Evolutionary conservation across 2,329 filamentous ascomycete species (phyloP), one percentile per base, ranked within the genome.

Genomic region (Exophiala spinifera): DNA sequence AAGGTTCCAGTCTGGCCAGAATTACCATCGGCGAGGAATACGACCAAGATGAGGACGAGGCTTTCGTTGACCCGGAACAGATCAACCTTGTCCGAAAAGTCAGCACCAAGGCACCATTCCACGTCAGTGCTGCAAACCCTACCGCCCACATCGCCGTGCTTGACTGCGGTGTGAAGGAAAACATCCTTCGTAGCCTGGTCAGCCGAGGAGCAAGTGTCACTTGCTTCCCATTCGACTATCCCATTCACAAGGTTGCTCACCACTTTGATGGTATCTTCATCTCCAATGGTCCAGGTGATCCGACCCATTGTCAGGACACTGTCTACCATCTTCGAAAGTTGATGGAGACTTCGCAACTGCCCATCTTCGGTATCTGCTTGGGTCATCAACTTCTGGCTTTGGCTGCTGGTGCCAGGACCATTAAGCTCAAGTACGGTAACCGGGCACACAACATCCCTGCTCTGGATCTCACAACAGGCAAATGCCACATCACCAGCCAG

Each of bases 371-470:
- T 66, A 97, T 99, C 69, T 99, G 94, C 72, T 84, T 99, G 63
- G 94, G 94, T 62, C 94, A 99, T 76, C 94, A 99, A 80, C 85
- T 99, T 49, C 81, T 99, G 55, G 92, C 91, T 61, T 83, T 96
- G 64, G 91, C 94, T 46, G 82, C 88, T 56, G 94, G 94, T 61
- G 94, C 89, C 51, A 82, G 84, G 66, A 97, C 94, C 59, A 87
- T 95, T 76, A 97, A 97, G 83, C 84, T 99, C 75, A 97, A 97
- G 83, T 99, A 96, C 74, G 94, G 94, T 69, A 99, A 99, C 82
- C 88, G 94, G 65, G 94, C 91, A 15, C 94, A 97, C 81, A 99
- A 99, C 80, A 97, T 97, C 66, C 94, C 94, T 7, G 91, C 91
- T 57, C 79, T 97, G 55, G 92, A 97, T 71, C 79, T 96, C 71